Base-by-base conservation (phyloP, 306 rosid genomes). In the Glycyrrhiza uralensis region DNA sequence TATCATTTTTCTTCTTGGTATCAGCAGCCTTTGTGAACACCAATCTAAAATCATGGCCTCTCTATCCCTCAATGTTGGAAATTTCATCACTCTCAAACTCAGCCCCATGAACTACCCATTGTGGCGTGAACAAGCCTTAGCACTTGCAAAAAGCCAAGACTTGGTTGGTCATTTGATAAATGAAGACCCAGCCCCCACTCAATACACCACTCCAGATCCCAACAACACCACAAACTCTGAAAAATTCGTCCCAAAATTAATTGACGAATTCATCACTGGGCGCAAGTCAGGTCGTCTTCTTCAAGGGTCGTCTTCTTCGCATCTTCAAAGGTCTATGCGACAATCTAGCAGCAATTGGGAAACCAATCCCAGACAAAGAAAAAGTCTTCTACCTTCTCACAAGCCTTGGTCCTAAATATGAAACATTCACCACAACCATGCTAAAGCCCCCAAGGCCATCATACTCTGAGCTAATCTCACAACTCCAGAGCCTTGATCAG, bases 401-500 rank as follows among this genome's bases (percentile, higher is more conserved):
- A 3, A 66, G 72, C 3, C 72, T 66, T 30, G 45, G 46, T 0
- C 32, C 19, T 30, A 3, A 45, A 5, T 66, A 66, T 29, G 59
- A 66, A 47, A 66, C 58, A 0, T 66, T 66, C 18, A 46, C 59
- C 8, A 66, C 30, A 29, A 66, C 72, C 11, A 66, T 47, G 72
- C 1, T 66, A 18, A 47, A 66, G 5, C 45, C 72, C 1, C 42
- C 71, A 22, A 13, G 71, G 23, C 56, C 24, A 45, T 45, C 71
- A 44, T 45, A 66, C 42, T 45, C 42, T 15, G 28, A 66, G 19
- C 15, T 55, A 3, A 2, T 55, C 41, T n/a, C 42, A 6, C 64
- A 57, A 30, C 13, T 29, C 11, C 19, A 66, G 0, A 29, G 45
- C 15, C 59, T 65, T 24, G 39, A 66, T 17, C 29, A 66, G 10